phyloP scores from a whole-genome alignment of 768 basidiomycete genomes.

The Vararia minispora region DNA sequence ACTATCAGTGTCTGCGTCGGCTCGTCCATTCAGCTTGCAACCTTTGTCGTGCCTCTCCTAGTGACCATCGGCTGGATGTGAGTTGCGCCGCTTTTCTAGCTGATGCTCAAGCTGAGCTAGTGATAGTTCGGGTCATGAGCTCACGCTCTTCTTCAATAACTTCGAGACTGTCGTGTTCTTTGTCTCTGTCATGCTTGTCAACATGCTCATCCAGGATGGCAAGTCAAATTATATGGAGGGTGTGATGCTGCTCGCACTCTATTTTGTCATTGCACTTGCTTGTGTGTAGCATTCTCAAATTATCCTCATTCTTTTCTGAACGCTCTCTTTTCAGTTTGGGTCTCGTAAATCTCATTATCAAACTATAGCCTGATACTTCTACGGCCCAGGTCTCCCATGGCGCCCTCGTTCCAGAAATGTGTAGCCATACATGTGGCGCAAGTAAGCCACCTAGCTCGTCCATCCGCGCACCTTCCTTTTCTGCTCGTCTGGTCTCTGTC shows the following conservation, averaged over 20 bases:
- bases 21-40: constrained; percentile 79
- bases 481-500: no score
- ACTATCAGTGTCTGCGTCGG: constrained; percentile 77
- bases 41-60: constrained; percentile 78
- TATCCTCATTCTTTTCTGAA: not conserved
- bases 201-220: constrained; percentile 77
- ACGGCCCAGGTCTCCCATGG: no score
- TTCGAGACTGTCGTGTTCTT: constrained; percentile 87
- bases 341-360: no score
- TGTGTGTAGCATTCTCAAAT: constrained; percentile 34
- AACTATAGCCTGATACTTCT: no score
- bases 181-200: constrained; percentile 80
- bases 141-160: constrained; percentile 77
- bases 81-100: constrained; percentile 22
- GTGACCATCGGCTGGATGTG: constrained; percentile 85
- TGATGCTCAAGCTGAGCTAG: constrained; percentile 2
- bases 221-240: constrained; percentile 93
- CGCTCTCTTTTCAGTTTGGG: constrained; percentile 26
- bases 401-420: no score
- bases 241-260: constrained; percentile 62
- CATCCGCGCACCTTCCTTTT: no score
- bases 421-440: no score
- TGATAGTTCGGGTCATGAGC: constrained; percentile 48
- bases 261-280: constrained; percentile 71
- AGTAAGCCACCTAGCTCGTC: no score